Percentiles rank a stretch among this genome's conserved stretches.
These are phyloP conservation scores for Lichtheimia ornata DNA, from an alignment of 371 early-diverging fungal genomes.

Conservation along the genomic window DNA sequence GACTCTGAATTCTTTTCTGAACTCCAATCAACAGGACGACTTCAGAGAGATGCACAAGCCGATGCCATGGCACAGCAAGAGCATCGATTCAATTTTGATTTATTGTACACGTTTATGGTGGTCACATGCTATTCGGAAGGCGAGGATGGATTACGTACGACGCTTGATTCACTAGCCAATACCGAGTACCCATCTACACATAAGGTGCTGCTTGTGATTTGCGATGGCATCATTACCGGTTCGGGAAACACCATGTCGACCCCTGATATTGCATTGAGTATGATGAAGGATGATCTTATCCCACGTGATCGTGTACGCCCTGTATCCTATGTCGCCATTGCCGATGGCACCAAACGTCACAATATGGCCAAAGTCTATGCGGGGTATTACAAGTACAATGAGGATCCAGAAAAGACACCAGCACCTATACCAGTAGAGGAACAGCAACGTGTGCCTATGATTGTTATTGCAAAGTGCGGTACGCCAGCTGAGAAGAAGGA, in stretches of 20 bases:
- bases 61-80: constrained; percentile 27
- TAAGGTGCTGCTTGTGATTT: constrained; percentile 83
- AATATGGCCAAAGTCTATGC: constrained; percentile 90
- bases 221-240: constrained; percentile 80
- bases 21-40: constrained; percentile 9
- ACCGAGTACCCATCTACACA: constrained; percentile 82
- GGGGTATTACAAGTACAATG: constrained; percentile 72
- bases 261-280: constrained; percentile 70
- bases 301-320: constrained; percentile 59
- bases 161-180: constrained; percentile 85
- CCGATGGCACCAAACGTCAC: constrained; percentile 81
- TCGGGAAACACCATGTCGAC: constrained; percentile 70
- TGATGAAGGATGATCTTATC: constrained; percentile 72
- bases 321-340: constrained; percentile 84
- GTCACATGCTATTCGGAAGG: constrained; percentile 88
- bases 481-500: constrained; percentile 62
- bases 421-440: constrained; percentile 45
- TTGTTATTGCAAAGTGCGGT: constrained; percentile 88
- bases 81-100: constrained; percentile 51
- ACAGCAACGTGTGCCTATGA: constrained; percentile 52
- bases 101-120: constrained; percentile 56
- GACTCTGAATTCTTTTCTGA: constrained; percentile 19
- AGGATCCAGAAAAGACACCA: constrained; percentile 31
- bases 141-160: constrained; percentile 79
- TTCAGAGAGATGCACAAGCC: constrained; percentile 15